These are phyloP conservation scores for Apiotrichum domesticum DNA, from an alignment of 1,284 basidiomycete genomes.

Conservation along the genomic window DNA sequence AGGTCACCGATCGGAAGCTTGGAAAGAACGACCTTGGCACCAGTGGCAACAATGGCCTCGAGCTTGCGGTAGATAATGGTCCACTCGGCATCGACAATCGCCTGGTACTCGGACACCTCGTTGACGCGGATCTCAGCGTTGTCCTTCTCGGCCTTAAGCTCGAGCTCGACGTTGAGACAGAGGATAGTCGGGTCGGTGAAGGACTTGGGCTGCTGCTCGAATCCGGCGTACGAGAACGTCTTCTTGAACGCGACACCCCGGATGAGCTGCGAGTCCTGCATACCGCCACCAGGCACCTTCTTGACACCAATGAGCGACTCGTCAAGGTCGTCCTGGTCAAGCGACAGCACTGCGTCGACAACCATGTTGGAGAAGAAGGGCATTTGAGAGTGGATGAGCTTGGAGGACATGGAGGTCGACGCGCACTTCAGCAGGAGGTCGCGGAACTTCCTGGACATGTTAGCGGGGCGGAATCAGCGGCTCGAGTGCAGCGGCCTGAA, in stretches of 20 bases:
- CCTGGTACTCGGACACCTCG: constrained; percentile 95
- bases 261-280: constrained; percentile 89
- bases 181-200: constrained; percentile 86
- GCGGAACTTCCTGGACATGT: constrained; percentile 66
- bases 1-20: constrained; percentile 98
- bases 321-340: constrained; percentile 91
- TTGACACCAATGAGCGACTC: constrained; percentile 97
- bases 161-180: constrained; percentile 95
- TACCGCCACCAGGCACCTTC: constrained; percentile 97
- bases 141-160: constrained; percentile 99
- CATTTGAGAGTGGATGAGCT: constrained; percentile 97
- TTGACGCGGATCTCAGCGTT: constrained; percentile 98
- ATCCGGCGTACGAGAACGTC: constrained; percentile 98
- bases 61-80: constrained; percentile 98
- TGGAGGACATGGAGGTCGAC: constrained; percentile 98
- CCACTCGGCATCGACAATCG: constrained; percentile 99
- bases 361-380: constrained; percentile 99
- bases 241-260: constrained; percentile 97
- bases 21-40: constrained; percentile 94
- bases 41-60: constrained; percentile 91
- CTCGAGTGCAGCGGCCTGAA: too few relatives aligned
- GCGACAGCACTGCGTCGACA: constrained; percentile 86
- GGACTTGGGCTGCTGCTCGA: constrained; percentile 96
- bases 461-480: too few relatives aligned
- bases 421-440: constrained; percentile 94